Evolutionary conservation across 2,329 filamentous ascomycete genomes (phyloP), one percentile per base, ranked within the genome.

Genomic region (Cladosporium sp.): DNA sequence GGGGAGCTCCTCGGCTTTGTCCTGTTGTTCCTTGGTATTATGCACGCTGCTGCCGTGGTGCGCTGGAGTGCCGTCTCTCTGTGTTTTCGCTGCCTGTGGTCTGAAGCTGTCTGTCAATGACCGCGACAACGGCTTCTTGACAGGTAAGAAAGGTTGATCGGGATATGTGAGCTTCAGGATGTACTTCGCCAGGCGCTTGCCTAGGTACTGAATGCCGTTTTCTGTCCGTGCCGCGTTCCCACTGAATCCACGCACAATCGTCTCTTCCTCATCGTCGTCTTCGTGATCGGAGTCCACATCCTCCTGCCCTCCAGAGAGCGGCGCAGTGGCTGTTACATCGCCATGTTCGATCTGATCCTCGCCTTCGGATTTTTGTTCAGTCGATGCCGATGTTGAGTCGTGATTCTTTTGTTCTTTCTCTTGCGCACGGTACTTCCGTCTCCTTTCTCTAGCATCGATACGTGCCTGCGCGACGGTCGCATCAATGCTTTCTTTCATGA

Each of bases 401-500:
- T 53, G 30, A 51, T 49, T 32, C 56, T 62, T 55, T 54, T 55
- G 22, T 56, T 54, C 48, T 66, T 57, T 39, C 50, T 70, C 65
- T 61, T 62, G 70, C 63, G 51, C 19, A 12, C 52, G 48, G 35
- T 59, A 57, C 8, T 41, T 52, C 19, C 56, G 75, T 58, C 76
- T 80, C 51, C 86, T 77, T 43, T 73, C 76, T 64, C 78, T 84
- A 32, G 83, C 81, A 66, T 88, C 84, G 43, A 82, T 72, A 59
- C 84, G 84, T 22, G 88, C 85, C 64, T 92, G 83, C 59, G 76
- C 84, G 3, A 85, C 85, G 2, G 88, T 84, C 22, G 83, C 82
- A 70, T 98, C 93, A 55, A 98, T 97, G 68, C 89, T 95, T 69
- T 98, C 93, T 65, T 98, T 98, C 67, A 98, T 72, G 65, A 88